A percentile compares a stretch with the other conserved stretches of the same genome.
phyloP scores from a whole-genome alignment of 345 rosid species.

The Bruguiera parviflora region DNA sequence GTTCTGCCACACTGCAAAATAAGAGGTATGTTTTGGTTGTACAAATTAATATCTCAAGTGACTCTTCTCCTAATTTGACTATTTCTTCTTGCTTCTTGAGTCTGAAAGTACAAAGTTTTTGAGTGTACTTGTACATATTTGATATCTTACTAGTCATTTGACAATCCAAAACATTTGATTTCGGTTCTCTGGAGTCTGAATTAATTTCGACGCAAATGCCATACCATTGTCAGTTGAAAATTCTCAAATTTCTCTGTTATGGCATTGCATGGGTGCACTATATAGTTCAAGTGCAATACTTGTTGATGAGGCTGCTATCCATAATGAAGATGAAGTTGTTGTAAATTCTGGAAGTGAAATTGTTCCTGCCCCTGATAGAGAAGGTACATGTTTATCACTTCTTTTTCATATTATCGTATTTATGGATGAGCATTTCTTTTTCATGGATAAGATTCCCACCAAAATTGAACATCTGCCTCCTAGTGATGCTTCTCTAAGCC shows the following conservation, averaged over 20 bases:
- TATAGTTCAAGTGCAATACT: constrained; percentile 56
- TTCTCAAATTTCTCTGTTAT: constrained; percentile 6
- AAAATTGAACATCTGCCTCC: no score
- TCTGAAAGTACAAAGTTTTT: neutral
- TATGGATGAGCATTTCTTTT: neutral
- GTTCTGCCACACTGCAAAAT: constrained; percentile 63
- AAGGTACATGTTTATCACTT: constrained; percentile 45
- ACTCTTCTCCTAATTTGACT: neutral
- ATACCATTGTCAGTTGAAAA: neutral
- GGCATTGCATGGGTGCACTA: constrained; percentile 5
- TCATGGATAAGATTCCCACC: no score
- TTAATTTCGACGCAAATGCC: neutral
- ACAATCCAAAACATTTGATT: neutral
- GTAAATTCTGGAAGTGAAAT: constrained; percentile 67
- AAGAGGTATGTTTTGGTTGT: constrained; percentile 35
- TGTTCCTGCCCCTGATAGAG: constrained; percentile 49
- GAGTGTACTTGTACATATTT: no score
- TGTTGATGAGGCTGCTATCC: constrained; percentile 51
- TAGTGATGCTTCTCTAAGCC: no score
- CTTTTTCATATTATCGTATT: neutral
- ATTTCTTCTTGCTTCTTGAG: neutral
- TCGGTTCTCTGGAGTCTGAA: neutral
- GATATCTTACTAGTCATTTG: neutral
- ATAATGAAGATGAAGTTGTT: constrained; percentile 41
- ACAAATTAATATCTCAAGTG: neutral